These are phyloP conservation scores for Voacanga thouarsii DNA, from an alignment of 257 asterid genomes.

Conservation along the genomic window DNA sequence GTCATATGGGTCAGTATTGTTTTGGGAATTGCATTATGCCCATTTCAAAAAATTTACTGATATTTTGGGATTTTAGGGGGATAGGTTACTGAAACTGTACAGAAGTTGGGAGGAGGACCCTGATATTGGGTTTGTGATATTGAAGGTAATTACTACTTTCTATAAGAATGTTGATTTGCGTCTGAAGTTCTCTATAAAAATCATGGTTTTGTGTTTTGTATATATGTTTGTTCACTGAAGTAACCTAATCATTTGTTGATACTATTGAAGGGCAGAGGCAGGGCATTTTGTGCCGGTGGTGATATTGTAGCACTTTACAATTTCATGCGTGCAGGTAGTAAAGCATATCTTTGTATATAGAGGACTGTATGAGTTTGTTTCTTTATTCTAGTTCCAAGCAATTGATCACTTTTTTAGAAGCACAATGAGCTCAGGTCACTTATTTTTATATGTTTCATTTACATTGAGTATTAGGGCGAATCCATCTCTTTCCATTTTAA, in stretches of 20 bases:
- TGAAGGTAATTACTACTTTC: constrained; percentile 57
- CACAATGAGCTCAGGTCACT: background rate
- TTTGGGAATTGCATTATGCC: background rate
- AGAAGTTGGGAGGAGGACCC: constrained; percentile 87
- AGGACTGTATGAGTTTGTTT: background rate
- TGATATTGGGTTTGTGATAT: constrained; percentile 55
- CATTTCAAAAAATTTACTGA: background rate
- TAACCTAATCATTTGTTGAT: constrained; percentile 29
- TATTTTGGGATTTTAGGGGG: constrained; percentile 37
- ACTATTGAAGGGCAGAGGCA: constrained; percentile 78
- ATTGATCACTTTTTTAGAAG: background rate
- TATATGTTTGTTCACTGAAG: constrained; percentile 11
- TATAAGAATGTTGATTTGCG: constrained; percentile 10
- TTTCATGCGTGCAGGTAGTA: constrained; percentile 53
- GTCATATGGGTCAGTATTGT: background rate
- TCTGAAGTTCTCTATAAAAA: background rate
- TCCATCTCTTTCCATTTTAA: background rate
- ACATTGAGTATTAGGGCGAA: background rate
- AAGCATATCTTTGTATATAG: background rate
- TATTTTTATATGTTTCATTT: background rate
- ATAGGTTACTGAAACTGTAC: constrained; percentile 73
- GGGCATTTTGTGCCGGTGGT: constrained; percentile 95
- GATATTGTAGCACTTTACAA: constrained; percentile 71
- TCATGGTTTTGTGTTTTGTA: background rate
- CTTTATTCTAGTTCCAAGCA: no score